These are phyloP conservation scores for Bryoglossum gracile DNA, from an alignment of 495 filamentous ascomycete genomes.

Conservation along the genomic window DNA sequence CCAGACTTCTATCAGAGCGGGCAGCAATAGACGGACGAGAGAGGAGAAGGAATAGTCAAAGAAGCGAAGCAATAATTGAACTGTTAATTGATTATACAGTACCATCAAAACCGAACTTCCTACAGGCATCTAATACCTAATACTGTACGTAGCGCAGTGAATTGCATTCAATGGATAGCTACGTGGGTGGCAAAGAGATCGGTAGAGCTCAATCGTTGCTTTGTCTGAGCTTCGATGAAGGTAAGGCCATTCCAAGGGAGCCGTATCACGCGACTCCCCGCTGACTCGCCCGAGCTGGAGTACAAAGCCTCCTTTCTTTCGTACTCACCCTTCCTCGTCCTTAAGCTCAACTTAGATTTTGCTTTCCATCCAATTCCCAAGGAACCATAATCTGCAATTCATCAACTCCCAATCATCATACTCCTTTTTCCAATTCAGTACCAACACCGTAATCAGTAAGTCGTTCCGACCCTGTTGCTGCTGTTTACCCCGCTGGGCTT, in stretches of 20 bases:
- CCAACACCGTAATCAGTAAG: constrained; percentile 14
- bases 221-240: background rate
- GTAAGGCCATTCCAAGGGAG: background rate
- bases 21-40: too few relatives aligned
- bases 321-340: background rate
- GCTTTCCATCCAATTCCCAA: background rate
- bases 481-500: constrained; percentile 12
- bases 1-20: too few relatives aligned
- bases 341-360: background rate
- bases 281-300: background rate
- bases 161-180: background rate
- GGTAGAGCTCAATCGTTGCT: background rate
- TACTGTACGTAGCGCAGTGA: too few relatives aligned
- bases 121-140: too few relatives aligned
- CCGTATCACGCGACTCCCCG: background rate
- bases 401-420: background rate
- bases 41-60: too few relatives aligned
- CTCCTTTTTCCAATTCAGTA: background rate
- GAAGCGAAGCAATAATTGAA: too few relatives aligned
- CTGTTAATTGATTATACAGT: too few relatives aligned
- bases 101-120: too few relatives aligned
- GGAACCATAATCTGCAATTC: background rate
- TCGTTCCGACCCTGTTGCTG: background rate
- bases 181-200: background rate
- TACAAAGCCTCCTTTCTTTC: background rate